A percentile compares a stretch with the other conserved stretches of the same genome.
Conservation (phyloP, 805 yeast genomes). For the Sugiyamaella floridensis region DNA sequence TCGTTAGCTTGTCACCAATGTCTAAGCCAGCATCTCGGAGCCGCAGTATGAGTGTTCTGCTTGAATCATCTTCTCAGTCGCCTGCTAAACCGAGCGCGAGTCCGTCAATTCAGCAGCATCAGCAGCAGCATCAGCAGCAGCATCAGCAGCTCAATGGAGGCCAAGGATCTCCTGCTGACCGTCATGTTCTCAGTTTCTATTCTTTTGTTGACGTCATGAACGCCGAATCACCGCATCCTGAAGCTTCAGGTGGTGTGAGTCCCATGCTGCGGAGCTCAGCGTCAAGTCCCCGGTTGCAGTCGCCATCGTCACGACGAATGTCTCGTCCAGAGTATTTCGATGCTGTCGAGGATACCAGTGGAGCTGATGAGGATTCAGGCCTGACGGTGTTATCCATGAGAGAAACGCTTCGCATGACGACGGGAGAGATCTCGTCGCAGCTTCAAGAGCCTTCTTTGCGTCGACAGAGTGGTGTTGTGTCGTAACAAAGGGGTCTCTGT, state of each 20-base stretch:
- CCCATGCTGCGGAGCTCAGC: slow-evolving; percentile 4
- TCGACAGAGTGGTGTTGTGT: background rate
- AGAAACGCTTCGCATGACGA: slow-evolving; percentile 21
- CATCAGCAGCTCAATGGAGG: slow-evolving; percentile 1
- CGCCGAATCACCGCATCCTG: slow-evolving; percentile 38
- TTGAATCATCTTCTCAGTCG: background rate
- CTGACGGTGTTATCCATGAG: slow-evolving; percentile 18
- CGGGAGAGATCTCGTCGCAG: slow-evolving; percentile 15
- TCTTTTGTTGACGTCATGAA: slow-evolving; percentile 75
- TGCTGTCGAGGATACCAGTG: background rate
- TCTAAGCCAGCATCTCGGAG: slow-evolving; percentile 25
- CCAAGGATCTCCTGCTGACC: background rate
- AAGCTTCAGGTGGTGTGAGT: background rate
- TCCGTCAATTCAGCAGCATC: background rate
- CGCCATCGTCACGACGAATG: background rate
- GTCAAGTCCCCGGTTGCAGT: slow-evolving; percentile 2
- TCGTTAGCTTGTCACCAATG: slow-evolving; percentile 58
- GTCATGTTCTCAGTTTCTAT: slow-evolving; percentile 42
- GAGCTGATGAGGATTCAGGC: slow-evolving; percentile 4
- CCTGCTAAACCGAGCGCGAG: background rate
- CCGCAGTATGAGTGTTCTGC: slow-evolving; percentile 7
- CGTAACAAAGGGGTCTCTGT: background rate
- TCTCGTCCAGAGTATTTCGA: background rate
- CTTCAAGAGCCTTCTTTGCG: background rate
- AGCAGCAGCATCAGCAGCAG: background rate